These are phyloP conservation scores for Ustilago crameri DNA, from an alignment of 1,284 basidiomycete species.

Conservation along the genomic window DNA sequence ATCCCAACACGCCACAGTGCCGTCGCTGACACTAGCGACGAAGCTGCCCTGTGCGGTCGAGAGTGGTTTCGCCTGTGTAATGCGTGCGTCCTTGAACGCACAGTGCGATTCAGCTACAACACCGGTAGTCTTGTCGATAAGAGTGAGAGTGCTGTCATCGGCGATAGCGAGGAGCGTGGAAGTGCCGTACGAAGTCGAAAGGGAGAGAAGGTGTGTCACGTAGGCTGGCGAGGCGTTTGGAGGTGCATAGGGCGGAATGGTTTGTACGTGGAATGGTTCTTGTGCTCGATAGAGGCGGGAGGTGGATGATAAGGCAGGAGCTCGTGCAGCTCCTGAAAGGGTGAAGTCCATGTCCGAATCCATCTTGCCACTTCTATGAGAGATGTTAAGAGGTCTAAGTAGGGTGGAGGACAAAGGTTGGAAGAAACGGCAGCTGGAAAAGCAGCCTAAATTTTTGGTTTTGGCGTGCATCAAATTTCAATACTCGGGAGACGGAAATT, in stretches of 20 bases:
- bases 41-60: conserved; percentile 20
- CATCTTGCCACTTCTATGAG: conserved; percentile 9
- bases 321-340: conserved; percentile 40
- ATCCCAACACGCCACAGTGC: conserved; percentile 50
- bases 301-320: conserved; percentile 27
- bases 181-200: conserved; percentile 33
- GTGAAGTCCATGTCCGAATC: conserved; percentile 37
- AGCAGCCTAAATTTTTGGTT: not conserved
- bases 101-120: conserved; percentile 33
- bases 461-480: conserved; percentile 6
- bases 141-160: conserved; percentile 43
- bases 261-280: conserved; percentile 44
- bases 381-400: not conserved
- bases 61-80: conserved; percentile 41
- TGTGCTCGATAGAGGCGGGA: conserved; percentile 28
- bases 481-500: not conserved
- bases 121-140: conserved; percentile 51
- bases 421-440: not conserved
- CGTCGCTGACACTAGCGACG: conserved; percentile 34
- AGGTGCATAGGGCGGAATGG: conserved; percentile 35
- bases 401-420: not conserved
- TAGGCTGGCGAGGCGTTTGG: conserved; percentile 44
- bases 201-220: conserved; percentile 52
- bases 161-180: conserved; percentile 44
- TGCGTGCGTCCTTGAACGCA: conserved; percentile 29